A percentile compares a stretch with the other conserved stretches of the same genome.
Evolutionary conservation across 768 basidiomycete species (phyloP).

Genomic region (Candolleomyces eurysporus): DNA sequence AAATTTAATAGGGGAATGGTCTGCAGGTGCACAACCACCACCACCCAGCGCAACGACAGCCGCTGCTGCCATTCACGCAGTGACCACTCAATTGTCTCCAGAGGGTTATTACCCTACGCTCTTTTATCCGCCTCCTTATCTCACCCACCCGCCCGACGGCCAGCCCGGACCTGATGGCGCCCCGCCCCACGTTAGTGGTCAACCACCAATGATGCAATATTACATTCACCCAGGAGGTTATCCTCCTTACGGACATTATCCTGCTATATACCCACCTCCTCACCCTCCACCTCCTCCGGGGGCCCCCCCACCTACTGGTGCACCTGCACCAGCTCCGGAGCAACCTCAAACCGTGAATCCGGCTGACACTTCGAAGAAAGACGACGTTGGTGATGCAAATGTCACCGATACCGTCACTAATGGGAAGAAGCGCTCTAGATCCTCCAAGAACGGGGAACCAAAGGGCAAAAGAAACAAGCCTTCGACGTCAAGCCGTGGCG

Average conservation of each 20-base stretch:
- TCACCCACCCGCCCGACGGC: constrained; percentile 29
- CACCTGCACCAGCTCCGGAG: constrained; percentile 12
- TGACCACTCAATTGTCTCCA: constrained; percentile 26
- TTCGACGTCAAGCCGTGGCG: constrained; percentile 1
- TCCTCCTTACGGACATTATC: constrained; percentile 33
- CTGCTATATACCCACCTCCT: constrained; percentile 30
- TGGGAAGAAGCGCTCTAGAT: constrained; percentile 14
- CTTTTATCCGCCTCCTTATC: constrained; percentile 36
- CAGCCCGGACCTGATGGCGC: constrained; percentile 27
- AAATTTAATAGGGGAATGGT: constrained; percentile 26
- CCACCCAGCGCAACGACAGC: constrained; percentile 7
- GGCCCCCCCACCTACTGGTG: constrained; percentile 12
- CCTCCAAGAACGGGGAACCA: constrained; percentile 9
- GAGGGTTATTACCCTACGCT: constrained; percentile 43
- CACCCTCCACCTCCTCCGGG: constrained; percentile 15
- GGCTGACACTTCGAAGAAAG: constrained; percentile 26
- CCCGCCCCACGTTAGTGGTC: constrained; percentile 29
- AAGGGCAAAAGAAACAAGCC: constrained; percentile 14
- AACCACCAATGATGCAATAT: constrained; percentile 37
- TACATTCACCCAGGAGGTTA: constrained; percentile 37
- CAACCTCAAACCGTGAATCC: constrained; percentile 27
- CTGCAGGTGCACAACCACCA: constrained; percentile 13
- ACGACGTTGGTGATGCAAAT: constrained; percentile 15
- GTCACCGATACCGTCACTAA: constrained; percentile 13
- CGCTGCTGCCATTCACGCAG: constrained; percentile 28